Conservation (phyloP, 345 rosid genomes). For the Aquilaria malaccensis region DNA sequence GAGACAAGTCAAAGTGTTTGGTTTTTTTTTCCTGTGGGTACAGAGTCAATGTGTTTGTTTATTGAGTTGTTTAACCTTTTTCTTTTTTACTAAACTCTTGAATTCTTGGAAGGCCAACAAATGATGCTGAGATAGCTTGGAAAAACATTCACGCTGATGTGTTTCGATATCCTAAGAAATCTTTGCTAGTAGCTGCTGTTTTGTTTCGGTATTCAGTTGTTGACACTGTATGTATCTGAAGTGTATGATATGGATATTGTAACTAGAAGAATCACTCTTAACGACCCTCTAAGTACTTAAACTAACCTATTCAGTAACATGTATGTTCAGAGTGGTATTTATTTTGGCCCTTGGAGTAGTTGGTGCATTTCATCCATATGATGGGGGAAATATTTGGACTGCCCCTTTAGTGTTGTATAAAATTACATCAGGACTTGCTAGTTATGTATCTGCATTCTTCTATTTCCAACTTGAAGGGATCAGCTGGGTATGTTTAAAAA, state of each 20-base stretch:
- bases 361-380: constrained; percentile 52
- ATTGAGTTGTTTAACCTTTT: no score
- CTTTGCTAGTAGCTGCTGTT: constrained; percentile 39
- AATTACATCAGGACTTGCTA: constrained; percentile 48
- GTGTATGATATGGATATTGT: neutral
- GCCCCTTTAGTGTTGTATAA: constrained; percentile 51
- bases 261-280: neutral
- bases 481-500: constrained; percentile 27
- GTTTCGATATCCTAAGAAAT: constrained; percentile 39
- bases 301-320: constrained; percentile 1
- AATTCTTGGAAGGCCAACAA: constrained; percentile 26
- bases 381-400: constrained; percentile 43
- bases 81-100: neutral
- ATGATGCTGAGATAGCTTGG: constrained; percentile 48
- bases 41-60: neutral
- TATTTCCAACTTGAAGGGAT: constrained; percentile 46
- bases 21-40: neutral
- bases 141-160: constrained; percentile 33
- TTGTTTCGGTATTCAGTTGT: constrained; percentile 47
- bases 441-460: constrained; percentile 43
- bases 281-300: neutral
- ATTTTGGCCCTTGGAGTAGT: constrained; percentile 45
- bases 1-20: no score
- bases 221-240: constrained; percentile 32
- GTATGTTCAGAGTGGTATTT: constrained; percentile 25